phyloP scores from a whole-genome alignment of 2,329 filamentous ascomycete genomes.

The Aureobasidium mangrovei region DNA sequence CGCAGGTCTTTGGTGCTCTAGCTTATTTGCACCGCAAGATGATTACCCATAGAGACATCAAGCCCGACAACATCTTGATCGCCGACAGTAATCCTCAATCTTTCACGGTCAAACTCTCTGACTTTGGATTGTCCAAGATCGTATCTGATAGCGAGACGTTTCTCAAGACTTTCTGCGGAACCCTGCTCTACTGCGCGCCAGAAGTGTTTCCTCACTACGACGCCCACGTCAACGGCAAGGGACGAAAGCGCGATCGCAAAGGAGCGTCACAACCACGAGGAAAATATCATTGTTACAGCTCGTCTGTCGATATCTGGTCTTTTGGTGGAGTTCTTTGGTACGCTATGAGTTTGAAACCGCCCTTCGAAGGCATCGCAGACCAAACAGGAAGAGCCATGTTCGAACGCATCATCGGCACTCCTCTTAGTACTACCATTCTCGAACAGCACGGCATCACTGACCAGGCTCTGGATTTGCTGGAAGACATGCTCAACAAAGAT shows the following conservation, averaged over 20 bases:
- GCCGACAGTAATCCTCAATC: conserved; percentile 52
- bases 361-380: conserved; percentile 70
- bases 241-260: conserved; percentile 49
- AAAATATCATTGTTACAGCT: conserved; percentile 62
- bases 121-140: conserved; percentile 94
- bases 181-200: conserved; percentile 87
- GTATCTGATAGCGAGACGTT: conserved; percentile 79
- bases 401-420: conserved; percentile 73
- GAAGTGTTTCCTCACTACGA: conserved; percentile 85
- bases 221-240: conserved; percentile 51
- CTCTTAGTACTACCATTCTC: conserved; percentile 59
- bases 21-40: conserved; percentile 77
- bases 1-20: conserved; percentile 71
- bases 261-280: conserved; percentile 30
- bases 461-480: conserved; percentile 63
- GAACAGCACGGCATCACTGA: conserved; percentile 51
- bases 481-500: conserved; percentile 70
- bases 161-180: conserved; percentile 92
- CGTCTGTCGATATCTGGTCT: conserved; percentile 94
- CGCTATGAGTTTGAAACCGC: conserved; percentile 67
- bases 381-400: conserved; percentile 72
- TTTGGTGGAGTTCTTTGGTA: conserved; percentile 88
- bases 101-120: conserved; percentile 80
- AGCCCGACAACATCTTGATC: conserved; percentile 94
- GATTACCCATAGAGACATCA: conserved; percentile 97